phyloP scores from a whole-genome alignment of 495 filamentous ascomycete species.

The Amniculicola lignicola region DNA sequence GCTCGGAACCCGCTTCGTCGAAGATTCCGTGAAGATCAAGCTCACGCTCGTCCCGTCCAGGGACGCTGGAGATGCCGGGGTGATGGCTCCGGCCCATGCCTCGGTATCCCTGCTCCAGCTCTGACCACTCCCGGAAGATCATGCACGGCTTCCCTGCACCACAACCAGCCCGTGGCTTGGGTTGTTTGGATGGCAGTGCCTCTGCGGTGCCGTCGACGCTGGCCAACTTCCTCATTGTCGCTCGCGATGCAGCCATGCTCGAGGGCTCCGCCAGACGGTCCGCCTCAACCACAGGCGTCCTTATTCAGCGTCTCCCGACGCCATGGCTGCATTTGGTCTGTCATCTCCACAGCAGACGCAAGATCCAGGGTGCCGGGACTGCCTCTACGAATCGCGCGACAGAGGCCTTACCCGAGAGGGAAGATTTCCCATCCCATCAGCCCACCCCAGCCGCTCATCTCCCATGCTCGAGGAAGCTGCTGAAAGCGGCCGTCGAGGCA shows the following conservation, averaged over 20 bases:
- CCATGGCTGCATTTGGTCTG: conserved; percentile 20
- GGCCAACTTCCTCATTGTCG: conserved; percentile 1
- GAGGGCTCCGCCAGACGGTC: background rate
- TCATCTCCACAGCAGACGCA: conserved; percentile 31
- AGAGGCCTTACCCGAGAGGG: background rate
- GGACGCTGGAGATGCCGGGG: conserved; percentile 16
- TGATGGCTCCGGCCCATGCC: conserved; percentile 12
- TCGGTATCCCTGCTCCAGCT: conserved; percentile 26
- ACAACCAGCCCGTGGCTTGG: conserved; percentile 26
- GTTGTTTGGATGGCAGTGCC: conserved; percentile 7
- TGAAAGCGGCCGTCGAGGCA: background rate
- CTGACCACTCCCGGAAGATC: conserved; percentile 35
- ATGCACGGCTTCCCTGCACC: conserved; percentile 30
- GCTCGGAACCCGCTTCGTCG: conserved; percentile 4
- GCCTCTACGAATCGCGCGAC: conserved; percentile 27
- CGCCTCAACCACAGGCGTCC: no score
- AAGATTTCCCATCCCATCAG: conserved; percentile 13
- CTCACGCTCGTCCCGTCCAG: conserved; percentile 27
- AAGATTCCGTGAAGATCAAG: conserved; percentile 11
- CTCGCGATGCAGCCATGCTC: background rate
- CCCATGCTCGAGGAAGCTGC: background rate
- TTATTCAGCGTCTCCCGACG: conserved; percentile 9
- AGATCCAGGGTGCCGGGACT: conserved; percentile 30
- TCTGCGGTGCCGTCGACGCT: background rate
- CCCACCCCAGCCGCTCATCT: conserved; percentile 2